A percentile compares a stretch with the other conserved stretches of the same genome.
These are phyloP conservation scores for Vaccinium vitisidaea DNA, from an alignment of 148 eudicot species.

Conservation along the genomic window DNA sequence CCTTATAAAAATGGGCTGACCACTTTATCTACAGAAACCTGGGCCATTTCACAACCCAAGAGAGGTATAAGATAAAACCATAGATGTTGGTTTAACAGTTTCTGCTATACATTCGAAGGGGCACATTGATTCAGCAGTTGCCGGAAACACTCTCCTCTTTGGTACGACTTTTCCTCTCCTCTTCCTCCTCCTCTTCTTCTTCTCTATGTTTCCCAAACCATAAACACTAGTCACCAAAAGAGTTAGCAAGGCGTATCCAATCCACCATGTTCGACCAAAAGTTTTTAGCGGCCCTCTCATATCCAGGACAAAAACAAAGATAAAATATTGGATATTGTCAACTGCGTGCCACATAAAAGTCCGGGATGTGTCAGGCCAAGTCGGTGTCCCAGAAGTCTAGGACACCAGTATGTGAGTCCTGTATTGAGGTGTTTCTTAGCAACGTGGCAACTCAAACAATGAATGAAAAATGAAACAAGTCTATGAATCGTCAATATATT, in stretches of 20 bases:
- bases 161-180: not conserved
- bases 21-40: not conserved
- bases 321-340: not conserved
- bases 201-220: not conserved
- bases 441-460: not conserved
- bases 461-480: not conserved
- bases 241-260: not conserved
- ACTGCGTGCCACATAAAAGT: not conserved
- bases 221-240: not conserved
- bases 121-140: not conserved
- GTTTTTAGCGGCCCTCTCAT: not conserved
- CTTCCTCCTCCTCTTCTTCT: not conserved
- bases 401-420: not conserved
- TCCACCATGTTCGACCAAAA: not conserved
- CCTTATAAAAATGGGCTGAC: not conserved
- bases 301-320: not conserved
- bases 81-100: not conserved
- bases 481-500: not conserved
- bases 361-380: not conserved
- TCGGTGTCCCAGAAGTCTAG: not conserved
- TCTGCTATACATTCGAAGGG: not conserved
- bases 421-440: not conserved
- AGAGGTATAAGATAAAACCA: not conserved
- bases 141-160: not conserved
- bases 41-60: not conserved